Base-by-base conservation (phyloP, 176 grass and related monocot species). In the Pharus latifolius region DNA sequence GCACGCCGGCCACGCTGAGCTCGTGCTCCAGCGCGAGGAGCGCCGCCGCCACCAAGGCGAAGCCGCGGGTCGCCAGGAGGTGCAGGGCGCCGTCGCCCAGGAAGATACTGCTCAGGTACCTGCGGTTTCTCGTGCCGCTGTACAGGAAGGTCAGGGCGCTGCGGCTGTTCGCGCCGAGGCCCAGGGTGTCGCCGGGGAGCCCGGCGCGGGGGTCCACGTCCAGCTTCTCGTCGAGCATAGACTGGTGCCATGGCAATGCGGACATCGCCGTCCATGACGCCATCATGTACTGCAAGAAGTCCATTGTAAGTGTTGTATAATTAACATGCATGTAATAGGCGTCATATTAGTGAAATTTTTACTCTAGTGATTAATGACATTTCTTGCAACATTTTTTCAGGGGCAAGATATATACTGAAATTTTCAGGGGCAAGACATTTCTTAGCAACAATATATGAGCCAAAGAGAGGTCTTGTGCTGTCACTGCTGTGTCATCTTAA, bases 241-340 rank as follows among this genome's bases (percentile, higher is more conserved):
- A 93, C 3, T 98, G 86, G 86, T 90, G 83, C 76, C 86, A 91
- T 16, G 78, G 89, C 60, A 90, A 78, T 77, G 87, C 84, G 17
- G 89, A 93, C 70, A 90, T 79, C 18, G 90, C 94, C 31, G 87
- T 98, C 82, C 63, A 73, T 38, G 94, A 98, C 59, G 94, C 94
- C 45, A 92, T 98, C 83, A 83, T 98, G 15, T 90, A 98, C 82
- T 98, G 94, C 90, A 98, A 93, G 74, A 98, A 55, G 54, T 98
- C 89, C 73, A 93, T 81, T 42, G 89, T 90, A 61, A 76, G 86
- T 79, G 33, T 16, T 46, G 48, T 22, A 35, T 16, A 13, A 9
- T n/a, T 27, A 20, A 10, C 8, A 16, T 18, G 17, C 11, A 25
- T n/a, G 3, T 33, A 1, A 7, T 18, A 33, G 1, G 10, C 10